Base-by-base conservation (phyloP, 345 rosid genomes). In the Aquilaria sinensis region DNA sequence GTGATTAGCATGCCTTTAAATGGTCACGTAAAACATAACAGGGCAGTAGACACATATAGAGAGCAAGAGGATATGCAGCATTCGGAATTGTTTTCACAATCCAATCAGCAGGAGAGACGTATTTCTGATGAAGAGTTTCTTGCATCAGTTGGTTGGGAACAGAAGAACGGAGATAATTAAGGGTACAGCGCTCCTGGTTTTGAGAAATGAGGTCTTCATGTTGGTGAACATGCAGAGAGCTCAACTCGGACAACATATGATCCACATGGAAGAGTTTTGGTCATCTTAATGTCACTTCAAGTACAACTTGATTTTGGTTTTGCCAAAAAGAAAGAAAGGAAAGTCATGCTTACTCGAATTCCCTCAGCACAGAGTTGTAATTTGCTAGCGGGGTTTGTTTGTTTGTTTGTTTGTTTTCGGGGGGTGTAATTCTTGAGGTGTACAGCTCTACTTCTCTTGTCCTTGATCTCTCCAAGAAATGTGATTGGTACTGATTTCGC, bases 91-190 rank as follows among this genome's bases (percentile, higher is more conserved):
- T 62, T 53, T 10, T 53, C 74, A 34, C 68, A 59, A 60, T 13
- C 51, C 16, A 53, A 41, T 53, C 78, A 72, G 16, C 67, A 53
- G 43, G 69, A 62, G 57, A 78, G 67, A 67, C 69, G 41, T n/a
- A 47, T 71, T 52, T 62, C 77, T 2, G 80, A 76, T 37, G 89
- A 81, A 58, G 79, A 71, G 15, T 65, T 72, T 66, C 64, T 72
- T 31, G 80, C 64, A 31, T 70, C 78, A 9, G 56, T 79, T 5
- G 77, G 79, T 14, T 74, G 81, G 80, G 60, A 46, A 32, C 59
- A 56, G 10, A 64, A 56, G 58, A 66, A 12, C 14, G 60, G 12
- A 65, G 64, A 56, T 23, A 68, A 72, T 48, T 61, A 66, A 58
- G 56, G 61, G 49, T 60, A 16, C 9, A 63, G 13, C 46, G 37